Percentiles rank a stretch among this genome's conserved stretches.
Conservation (phyloP, 148 eudicot genomes). For the Agrostemma githago region DNA sequence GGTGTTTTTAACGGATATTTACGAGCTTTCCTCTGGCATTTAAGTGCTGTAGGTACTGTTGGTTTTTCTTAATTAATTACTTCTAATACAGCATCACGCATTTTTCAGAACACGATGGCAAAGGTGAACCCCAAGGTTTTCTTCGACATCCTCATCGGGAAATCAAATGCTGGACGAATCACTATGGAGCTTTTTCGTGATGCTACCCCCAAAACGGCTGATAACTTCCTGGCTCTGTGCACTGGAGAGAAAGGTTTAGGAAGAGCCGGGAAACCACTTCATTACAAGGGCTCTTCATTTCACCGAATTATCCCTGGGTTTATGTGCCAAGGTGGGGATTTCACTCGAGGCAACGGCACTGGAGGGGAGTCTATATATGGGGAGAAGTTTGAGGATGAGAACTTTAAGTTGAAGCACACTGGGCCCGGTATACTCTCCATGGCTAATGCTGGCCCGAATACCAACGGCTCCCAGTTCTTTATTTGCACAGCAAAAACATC, state of each 20-base stretch:
- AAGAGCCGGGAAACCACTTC: slow-evolving; percentile 57
- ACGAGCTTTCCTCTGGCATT: background rate
- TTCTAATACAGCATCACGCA: background rate
- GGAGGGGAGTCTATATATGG: slow-evolving; percentile 94
- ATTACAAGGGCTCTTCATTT: slow-evolving; percentile 74
- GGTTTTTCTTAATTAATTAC: background rate
- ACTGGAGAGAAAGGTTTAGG: slow-evolving; percentile 91
- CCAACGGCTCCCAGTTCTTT: slow-evolving; percentile 80
- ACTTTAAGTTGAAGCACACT: slow-evolving; percentile 52
- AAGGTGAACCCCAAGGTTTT: slow-evolving; percentile 68
- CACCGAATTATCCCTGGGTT: slow-evolving; percentile 79
- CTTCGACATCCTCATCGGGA: slow-evolving; percentile 76
- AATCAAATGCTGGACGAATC: slow-evolving; percentile 52
- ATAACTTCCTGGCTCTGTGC: slow-evolving; percentile 86
- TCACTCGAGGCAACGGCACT: slow-evolving; percentile 75
- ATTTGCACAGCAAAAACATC: slow-evolving; percentile 61
- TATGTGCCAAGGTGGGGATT: slow-evolving; percentile 97
- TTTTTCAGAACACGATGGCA: slow-evolving; percentile 31
- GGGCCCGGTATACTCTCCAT: slow-evolving; percentile 72
- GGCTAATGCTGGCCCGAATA: slow-evolving; percentile 66
- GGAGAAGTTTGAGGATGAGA: slow-evolving; percentile 62
- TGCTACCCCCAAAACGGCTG: slow-evolving; percentile 69
- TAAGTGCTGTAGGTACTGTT: background rate
- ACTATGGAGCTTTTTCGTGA: slow-evolving; percentile 74
- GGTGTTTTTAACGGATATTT: background rate